Percentiles rank a stretch among this genome's conserved stretches.
Conservation (phyloP, 108 stramenopile species). For the Stephanodiscus triporus region DNA sequence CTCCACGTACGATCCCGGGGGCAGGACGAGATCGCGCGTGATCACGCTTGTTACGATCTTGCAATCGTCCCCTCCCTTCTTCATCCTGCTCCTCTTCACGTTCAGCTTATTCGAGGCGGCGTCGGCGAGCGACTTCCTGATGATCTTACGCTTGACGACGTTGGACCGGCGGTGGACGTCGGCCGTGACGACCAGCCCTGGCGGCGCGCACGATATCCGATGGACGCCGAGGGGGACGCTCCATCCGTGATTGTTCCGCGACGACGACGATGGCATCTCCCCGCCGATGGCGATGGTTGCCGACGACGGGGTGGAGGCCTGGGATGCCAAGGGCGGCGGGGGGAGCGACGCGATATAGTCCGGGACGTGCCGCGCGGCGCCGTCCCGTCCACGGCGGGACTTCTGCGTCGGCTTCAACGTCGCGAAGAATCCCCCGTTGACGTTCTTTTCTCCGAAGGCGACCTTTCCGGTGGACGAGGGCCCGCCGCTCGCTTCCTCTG, state of each 20-base stretch:
- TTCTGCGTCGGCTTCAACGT: not conserved
- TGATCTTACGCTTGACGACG: slow-evolving; percentile 34
- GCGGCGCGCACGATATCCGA: slow-evolving; percentile 33
- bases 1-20: slow-evolving; percentile 41
- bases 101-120: not conserved
- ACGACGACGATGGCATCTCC: not conserved
- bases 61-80: slow-evolving; percentile 12
- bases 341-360: not conserved
- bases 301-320: not conserved
- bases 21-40: slow-evolving; percentile 30
- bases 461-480: not conserved
- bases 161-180: slow-evolving; percentile 42
- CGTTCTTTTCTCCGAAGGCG: not conserved
- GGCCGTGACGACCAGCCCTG: slow-evolving; percentile 42
- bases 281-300: not conserved
- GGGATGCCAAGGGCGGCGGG: not conserved
- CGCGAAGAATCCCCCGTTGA: not conserved
- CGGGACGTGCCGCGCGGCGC: no score
- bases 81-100: slow-evolving; percentile 9
- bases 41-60: slow-evolving; percentile 18
- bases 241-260: slow-evolving; percentile 43
- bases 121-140: slow-evolving; percentile 18
- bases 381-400: not conserved
- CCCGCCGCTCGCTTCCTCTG: no score
- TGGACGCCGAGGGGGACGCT: slow-evolving; percentile 47